phyloP scores from a whole-genome alignment of 352 stramenopile species.

The Poterioochromonas sp. region DNA sequence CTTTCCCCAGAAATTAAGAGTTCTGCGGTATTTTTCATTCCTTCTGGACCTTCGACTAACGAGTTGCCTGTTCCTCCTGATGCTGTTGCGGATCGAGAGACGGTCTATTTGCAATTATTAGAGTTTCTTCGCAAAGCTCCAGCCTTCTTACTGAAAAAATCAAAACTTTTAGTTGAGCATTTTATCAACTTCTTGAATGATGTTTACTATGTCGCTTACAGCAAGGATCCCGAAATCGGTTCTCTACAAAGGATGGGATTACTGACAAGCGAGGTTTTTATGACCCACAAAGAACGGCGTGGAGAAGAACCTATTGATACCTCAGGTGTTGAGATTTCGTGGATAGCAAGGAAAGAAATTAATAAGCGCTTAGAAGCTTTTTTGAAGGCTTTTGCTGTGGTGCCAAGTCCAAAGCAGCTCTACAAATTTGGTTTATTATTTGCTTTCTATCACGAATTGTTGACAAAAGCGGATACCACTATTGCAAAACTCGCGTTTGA shows the following conservation, averaged over 20 bases:
- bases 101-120: neutral
- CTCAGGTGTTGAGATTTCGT: neutral
- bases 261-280: neutral
- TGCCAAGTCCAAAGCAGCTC: constrained; percentile 41
- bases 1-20: neutral
- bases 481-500: constrained; percentile 70
- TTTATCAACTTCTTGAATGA: constrained; percentile 25
- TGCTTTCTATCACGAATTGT: constrained; percentile 67
- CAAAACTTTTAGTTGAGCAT: neutral
- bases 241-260: constrained; percentile 12
- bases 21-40: constrained; percentile 3
- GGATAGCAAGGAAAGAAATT: neutral
- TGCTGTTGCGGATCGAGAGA: neutral
- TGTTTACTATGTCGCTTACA: constrained; percentile 26
- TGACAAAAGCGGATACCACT: constrained; percentile 74
- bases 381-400: constrained; percentile 34
- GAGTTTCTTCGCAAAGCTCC: neutral
- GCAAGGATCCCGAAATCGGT: constrained; percentile 8
- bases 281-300: neutral
- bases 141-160: neutral
- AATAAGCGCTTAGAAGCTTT: constrained; percentile 29
- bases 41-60: neutral
- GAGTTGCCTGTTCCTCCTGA: neutral
- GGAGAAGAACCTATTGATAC: neutral
- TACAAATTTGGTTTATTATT: constrained; percentile 65